A percentile compares a stretch with the other conserved stretches of the same genome.
Evolutionary conservation across 2,329 filamentous ascomycete genomes (phyloP).

Genomic region (Reticulascus tulasneorum): DNA sequence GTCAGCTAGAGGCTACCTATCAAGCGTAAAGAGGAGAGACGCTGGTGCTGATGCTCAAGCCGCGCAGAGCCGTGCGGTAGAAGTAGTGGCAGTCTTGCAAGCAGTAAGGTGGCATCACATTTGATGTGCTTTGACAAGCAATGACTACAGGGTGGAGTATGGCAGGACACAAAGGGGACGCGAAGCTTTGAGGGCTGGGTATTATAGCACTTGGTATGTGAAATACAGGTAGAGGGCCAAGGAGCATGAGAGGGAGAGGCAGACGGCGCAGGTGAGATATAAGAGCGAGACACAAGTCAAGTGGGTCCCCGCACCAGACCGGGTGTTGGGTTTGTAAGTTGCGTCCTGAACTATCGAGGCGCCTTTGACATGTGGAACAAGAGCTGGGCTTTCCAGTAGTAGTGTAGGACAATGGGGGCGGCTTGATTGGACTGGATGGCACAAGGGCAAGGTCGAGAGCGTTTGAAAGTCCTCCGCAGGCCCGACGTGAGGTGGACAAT

Average conservation of each 20-base stretch:
- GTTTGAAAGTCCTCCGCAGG: conserved; percentile 26
- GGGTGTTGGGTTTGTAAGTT: conserved; percentile 6
- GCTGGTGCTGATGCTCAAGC: conserved; percentile 75
- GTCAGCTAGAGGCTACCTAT: conserved; percentile 25
- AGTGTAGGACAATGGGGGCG: conserved; percentile 5
- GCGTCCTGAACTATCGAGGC: conserved; percentile 3
- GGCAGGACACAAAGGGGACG: conserved; percentile 6
- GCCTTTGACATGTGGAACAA: conserved; percentile 11
- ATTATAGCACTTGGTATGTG: conserved; percentile 4
- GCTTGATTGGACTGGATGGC: conserved; percentile 8
- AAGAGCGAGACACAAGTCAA: conserved; percentile 9
- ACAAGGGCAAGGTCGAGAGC: conserved; percentile 11
- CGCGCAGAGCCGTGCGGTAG: conserved; percentile 83
- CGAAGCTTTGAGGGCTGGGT: background rate
- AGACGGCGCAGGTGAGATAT: conserved; percentile 1
- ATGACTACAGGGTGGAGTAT: conserved; percentile 1
- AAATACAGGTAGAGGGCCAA: conserved; percentile 6
- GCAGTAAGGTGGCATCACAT: conserved; percentile 76
- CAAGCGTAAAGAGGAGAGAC: conserved; percentile 74
- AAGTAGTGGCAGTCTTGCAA: conserved; percentile 90
- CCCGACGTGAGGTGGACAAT: conserved; percentile 22
- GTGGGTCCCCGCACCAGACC: conserved; percentile 13
- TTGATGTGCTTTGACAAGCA: conserved; percentile 20
- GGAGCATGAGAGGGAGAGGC: no score
- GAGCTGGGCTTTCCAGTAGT: conserved; percentile 1